Conservation (phyloP, 2,329 filamentous ascomycete genomes). For the Fusarium xyrophilum region DNA sequence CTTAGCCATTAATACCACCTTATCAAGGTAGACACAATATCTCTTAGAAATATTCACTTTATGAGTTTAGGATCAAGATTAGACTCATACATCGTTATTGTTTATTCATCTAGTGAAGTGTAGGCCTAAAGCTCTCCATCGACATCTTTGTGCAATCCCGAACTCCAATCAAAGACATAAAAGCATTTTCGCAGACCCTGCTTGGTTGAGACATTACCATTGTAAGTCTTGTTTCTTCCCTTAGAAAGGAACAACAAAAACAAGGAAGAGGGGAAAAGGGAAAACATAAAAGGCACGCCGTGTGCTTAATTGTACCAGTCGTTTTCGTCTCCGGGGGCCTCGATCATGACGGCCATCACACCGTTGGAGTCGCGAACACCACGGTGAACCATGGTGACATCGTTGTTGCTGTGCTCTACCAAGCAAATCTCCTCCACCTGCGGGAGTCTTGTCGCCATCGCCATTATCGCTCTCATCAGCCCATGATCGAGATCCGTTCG, state of each 20-base stretch:
- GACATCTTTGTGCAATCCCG: accelerated
- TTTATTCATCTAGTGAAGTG: not conserved
- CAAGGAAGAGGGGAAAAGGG: not conserved
- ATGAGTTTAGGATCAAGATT: accelerated
- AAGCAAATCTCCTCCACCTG: not conserved
- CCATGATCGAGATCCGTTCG: not conserved
- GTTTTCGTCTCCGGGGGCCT: accelerated
- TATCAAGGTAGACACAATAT: accelerated
- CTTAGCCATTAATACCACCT: accelerated
- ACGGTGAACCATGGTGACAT: not conserved
- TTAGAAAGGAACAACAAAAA: not conserved
- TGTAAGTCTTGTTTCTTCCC: no score
- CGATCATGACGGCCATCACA: not conserved
- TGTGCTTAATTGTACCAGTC: not conserved
- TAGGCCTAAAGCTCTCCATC: not conserved
- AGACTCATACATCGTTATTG: not conserved
- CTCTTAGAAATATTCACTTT: accelerated
- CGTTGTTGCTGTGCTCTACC: not conserved
- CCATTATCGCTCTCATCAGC: not conserved
- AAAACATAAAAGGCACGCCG: no score
- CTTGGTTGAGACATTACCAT: no score
- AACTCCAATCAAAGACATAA: not conserved
- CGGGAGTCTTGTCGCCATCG: not conserved
- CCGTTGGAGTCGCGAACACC: not conserved
- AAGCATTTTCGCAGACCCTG: not conserved